Evolutionary conservation across 495 filamentous ascomycete species (phyloP).

Genomic region (Penicillium paradoxum): DNA sequence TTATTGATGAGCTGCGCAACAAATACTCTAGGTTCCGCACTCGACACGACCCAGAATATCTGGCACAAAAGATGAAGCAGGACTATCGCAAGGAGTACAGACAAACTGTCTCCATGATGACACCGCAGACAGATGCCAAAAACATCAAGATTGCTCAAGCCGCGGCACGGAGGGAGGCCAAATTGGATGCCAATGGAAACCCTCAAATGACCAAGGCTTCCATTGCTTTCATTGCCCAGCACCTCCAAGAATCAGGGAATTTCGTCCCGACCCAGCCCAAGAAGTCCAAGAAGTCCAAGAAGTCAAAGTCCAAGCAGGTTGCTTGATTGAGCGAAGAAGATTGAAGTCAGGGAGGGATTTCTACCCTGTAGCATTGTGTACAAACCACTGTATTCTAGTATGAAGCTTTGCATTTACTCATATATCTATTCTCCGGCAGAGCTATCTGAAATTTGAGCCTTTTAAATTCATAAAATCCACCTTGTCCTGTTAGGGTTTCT

Average conservation of each 20-base stretch:
- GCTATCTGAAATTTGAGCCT: not conserved
- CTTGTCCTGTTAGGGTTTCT: conserved; percentile 1
- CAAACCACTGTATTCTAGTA: conserved; percentile 39
- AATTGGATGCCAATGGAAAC: conserved; percentile 34
- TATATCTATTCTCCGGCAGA: conserved; percentile 7
- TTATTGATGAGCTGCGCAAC: conserved; percentile 85
- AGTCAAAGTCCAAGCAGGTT: conserved; percentile 6
- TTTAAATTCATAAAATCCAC: not conserved
- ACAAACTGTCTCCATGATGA: conserved; percentile 46
- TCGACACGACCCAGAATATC: conserved; percentile 62
- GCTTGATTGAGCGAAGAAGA: conserved; percentile 5
- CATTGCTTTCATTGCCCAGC: conserved; percentile 32
- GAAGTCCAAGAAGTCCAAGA: conserved; percentile 14
- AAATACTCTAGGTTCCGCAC: conserved; percentile 80
- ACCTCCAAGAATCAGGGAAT: conserved; percentile 23
- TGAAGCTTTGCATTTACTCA: conserved; percentile 26
- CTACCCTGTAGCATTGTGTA: conserved; percentile 32
- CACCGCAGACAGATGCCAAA: conserved; percentile 32
- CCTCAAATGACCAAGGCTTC: conserved; percentile 31
- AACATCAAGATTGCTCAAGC: conserved; percentile 21
- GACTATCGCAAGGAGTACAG: conserved; percentile 57
- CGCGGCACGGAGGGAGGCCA: conserved; percentile 21
- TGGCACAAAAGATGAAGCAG: conserved; percentile 50
- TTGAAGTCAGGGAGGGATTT: conserved; percentile 1
- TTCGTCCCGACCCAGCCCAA: not conserved